A percentile compares a stretch with the other conserved stretches of the same genome.
Evolutionary conservation across 2,329 filamentous ascomycete species (phyloP).

Genomic region (Nothomitra cinnamomea): DNA sequence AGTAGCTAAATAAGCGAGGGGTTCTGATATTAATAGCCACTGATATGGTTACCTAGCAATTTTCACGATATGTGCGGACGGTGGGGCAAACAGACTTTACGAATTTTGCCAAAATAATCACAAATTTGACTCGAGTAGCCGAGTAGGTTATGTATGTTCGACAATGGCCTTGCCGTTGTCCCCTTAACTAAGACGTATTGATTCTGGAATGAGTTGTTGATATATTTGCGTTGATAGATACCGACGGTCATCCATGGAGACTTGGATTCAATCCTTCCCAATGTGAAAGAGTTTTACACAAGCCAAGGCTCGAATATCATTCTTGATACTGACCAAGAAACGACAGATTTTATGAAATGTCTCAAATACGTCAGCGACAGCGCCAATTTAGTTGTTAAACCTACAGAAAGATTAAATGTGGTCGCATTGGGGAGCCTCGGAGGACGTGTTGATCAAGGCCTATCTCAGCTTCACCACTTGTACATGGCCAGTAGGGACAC

Average conservation of each 20-base stretch:
- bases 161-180: background rate
- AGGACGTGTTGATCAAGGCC: conserved; percentile 80
- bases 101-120: conserved; percentile 20
- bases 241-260: conserved; percentile 72
- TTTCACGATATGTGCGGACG: conserved; percentile 64
- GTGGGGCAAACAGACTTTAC: conserved; percentile 66
- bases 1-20: background rate
- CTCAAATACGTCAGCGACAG: conserved; percentile 34
- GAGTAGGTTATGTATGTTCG: background rate
- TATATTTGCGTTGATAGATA: conserved; percentile 21
- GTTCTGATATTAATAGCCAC: too few relatives aligned
- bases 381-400: conserved; percentile 9
- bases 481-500: conserved; percentile 32
- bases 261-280: conserved; percentile 60
- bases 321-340: conserved; percentile 62
- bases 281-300: conserved; percentile 50
- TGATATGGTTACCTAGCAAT: background rate
- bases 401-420: conserved; percentile 35
- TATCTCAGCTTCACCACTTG: conserved; percentile 78
- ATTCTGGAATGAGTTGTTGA: background rate
- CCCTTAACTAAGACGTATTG: too few relatives aligned
- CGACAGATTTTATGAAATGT: conserved; percentile 83
- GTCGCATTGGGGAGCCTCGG: conserved; percentile 71
- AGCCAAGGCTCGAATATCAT: conserved; percentile 43
- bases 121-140: background rate